These are phyloP conservation scores for Rubus parviflorus DNA, from an alignment of 306 rosid genomes.

Conservation along the genomic window DNA sequence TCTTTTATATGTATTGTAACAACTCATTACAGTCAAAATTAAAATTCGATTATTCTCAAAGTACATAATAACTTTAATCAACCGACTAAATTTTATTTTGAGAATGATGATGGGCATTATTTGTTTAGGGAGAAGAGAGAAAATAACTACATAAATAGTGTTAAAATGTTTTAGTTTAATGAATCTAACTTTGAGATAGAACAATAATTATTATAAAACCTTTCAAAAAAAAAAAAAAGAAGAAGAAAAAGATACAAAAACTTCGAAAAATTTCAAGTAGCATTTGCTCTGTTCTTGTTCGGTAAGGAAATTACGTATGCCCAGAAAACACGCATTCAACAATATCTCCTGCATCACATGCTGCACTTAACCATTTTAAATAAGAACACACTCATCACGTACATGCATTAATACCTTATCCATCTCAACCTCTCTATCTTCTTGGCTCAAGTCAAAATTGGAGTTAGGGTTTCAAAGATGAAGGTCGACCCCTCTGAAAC, in stretches of 20 bases:
- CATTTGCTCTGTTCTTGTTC: background rate
- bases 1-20: no score
- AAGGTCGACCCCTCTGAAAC: background rate
- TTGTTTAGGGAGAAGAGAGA: no score
- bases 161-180: background rate
- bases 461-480: background rate
- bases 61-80: no score
- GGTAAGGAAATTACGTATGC: background rate
- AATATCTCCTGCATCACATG: background rate
- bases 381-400: background rate
- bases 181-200: no score
- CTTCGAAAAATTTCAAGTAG: background rate
- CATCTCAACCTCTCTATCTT: background rate
- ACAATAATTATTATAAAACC: no score
- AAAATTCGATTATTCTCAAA: no score
- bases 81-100: no score
- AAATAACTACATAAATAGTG: no score
- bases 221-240: no score
- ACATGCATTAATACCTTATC: background rate
- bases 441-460: background rate
- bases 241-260: background rate
- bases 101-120: no score
- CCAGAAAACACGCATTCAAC: constrained; percentile 15
- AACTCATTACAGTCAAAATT: no score
- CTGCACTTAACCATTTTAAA: background rate